These are phyloP conservation scores for Fragaria ananassa DNA, from an alignment of 306 rosid species.

Conservation along the genomic window DNA sequence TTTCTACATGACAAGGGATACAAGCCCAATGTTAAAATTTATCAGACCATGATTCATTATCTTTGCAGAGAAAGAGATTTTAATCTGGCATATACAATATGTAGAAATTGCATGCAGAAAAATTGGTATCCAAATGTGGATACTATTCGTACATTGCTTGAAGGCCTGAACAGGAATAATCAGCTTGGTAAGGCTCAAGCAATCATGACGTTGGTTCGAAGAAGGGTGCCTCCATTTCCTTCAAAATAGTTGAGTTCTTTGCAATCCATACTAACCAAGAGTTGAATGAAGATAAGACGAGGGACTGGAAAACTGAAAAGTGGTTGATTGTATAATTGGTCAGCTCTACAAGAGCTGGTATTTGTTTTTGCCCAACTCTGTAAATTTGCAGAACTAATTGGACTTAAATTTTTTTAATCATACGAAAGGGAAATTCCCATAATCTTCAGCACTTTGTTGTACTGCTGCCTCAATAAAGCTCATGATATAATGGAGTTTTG, in stretches of 20 bases:
- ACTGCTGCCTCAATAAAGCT: conserved; percentile 27
- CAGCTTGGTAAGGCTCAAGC: conserved; percentile 39
- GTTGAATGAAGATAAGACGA: conserved; percentile 30
- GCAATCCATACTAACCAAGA: conserved; percentile 28
- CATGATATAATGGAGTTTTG: conserved; percentile 18
- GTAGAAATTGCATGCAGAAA: conserved; percentile 53
- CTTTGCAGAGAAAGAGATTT: conserved; percentile 59
- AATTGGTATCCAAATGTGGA: conserved; percentile 65
- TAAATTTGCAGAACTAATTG: conserved; percentile 26
- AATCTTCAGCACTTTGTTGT: conserved; percentile 25
- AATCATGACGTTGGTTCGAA: conserved; percentile 43
- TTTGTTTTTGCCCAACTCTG: conserved; percentile 28
- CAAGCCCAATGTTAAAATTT: conserved; percentile 55
- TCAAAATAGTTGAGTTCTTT: conserved; percentile 35
- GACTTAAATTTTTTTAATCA: conserved; percentile 21
- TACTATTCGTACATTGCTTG: conserved; percentile 51
- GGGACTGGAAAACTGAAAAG: conserved; percentile 19
- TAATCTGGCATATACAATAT: conserved; percentile 48
- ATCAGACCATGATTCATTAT: conserved; percentile 87
- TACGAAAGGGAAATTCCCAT: conserved; percentile 8
- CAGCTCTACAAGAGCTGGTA: conserved; percentile 34
- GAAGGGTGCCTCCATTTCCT: conserved; percentile 53
- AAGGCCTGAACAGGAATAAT: conserved; percentile 52
- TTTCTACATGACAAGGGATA: conserved; percentile 41
- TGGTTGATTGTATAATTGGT: conserved; percentile 18